Percentiles rank a stretch among this genome's conserved stretches.
These are phyloP conservation scores for Dioscorea cayenensis DNA, from an alignment of 116 monocot species.

Conservation along the genomic window DNA sequence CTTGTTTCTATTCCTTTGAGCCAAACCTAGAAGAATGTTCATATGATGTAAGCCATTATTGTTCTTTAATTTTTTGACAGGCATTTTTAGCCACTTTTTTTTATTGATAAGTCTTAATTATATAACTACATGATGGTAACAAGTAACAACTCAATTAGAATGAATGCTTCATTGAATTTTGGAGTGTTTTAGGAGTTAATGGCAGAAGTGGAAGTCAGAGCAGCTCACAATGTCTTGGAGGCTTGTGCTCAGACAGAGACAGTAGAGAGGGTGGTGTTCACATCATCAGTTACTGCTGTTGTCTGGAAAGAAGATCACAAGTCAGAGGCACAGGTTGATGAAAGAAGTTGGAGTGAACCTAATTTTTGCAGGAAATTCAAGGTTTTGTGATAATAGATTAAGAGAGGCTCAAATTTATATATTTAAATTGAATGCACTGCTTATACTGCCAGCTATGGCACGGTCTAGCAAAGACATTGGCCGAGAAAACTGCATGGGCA, in stretches of 20 bases:
- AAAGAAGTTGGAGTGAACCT: conserved; percentile 67
- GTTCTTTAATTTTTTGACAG: neutral
- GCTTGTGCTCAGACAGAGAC: conserved; percentile 53
- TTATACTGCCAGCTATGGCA: conserved; percentile 68
- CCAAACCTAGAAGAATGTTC: conserved; percentile 23
- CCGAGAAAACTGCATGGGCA: conserved; percentile 94
- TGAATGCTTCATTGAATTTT: neutral
- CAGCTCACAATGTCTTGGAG: conserved; percentile 62
- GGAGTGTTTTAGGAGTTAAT: conserved; percentile 29
- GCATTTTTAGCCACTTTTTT: neutral
- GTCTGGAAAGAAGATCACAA: conserved; percentile 51
- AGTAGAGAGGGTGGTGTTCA: conserved; percentile 61
- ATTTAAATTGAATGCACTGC: no score
- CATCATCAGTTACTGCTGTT: conserved; percentile 60
- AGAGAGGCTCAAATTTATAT: no score
- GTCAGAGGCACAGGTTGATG: conserved; percentile 23
- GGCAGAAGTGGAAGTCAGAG: conserved; percentile 57
- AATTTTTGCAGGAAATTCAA: conserved; percentile 57
- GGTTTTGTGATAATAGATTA: neutral
- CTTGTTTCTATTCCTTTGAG: conserved; percentile 39
- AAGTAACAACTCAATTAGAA: neutral
- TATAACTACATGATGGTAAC: no score
- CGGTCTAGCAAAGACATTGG: conserved; percentile 67
- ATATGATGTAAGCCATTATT: conserved; percentile 39
- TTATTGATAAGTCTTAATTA: neutral